Base-by-base conservation (phyloP, 805 yeast species). In the Saitoella complicata region DNA sequence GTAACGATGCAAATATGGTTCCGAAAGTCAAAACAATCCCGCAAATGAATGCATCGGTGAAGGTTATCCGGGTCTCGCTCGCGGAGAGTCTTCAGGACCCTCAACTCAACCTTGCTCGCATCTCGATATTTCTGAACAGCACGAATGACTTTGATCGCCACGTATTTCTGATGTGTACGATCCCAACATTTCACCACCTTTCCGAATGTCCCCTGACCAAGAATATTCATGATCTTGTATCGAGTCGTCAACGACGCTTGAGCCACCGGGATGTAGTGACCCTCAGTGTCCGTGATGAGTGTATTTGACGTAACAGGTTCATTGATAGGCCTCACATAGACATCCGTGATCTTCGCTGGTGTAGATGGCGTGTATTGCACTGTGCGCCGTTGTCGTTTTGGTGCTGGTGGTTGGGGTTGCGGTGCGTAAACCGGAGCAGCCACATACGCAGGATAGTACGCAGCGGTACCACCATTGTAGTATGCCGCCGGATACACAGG, bases 1-100 rank as follows among this genome's bases (percentile, higher is more conserved):
- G 96, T 87, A 1, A 91, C 93, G 45, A 91, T 76, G 65, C 96
- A 87, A 39, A 91, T 85, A 62, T 91, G 99, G 57, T 87, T 85
- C 51, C 91, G 72, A 62, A 72, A 91, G 62, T 91, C 98, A 60
- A 88, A 82, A 57, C 91, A 86, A 55, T 87, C 96, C 31, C 81
- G 69, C 47, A 88, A 63, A 54, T 86, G 88, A 48, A 88, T 79
- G 59, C 97, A 91, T 60, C 75, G 80, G 62, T 74, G 81, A 54
- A 63, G 53, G 60, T 75, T 80, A 32, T 66, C 59, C 32, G 79
- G 75, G 58, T 85, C 96, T 58, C 76, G 76, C 54, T 72, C 72
- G 46, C 80, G 75, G 46, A 85, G 64, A 42, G 88, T 78, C 11
- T 81, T 67, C 47, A 91, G 65, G 8, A 91, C 85, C 41, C 97